phyloP scores from a whole-genome alignment of 805 yeast species.

The Suhomyces emberorum region DNA sequence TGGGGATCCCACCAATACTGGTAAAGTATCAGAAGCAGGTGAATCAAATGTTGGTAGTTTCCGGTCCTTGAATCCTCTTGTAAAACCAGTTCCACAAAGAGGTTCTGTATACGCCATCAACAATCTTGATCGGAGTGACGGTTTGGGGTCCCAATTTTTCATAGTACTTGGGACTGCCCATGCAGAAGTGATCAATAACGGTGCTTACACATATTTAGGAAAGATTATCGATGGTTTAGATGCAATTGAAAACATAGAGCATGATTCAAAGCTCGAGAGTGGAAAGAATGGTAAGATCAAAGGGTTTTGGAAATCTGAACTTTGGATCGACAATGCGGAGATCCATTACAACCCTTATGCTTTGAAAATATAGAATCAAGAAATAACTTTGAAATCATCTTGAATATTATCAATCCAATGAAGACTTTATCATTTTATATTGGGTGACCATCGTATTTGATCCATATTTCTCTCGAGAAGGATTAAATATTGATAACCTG shows the following conservation, averaged over 20 bases:
- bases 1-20: constrained; percentile 19
- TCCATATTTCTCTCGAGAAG: no score
- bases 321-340: constrained; percentile 13
- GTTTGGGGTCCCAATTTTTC: constrained; percentile 21
- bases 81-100: constrained; percentile 4
- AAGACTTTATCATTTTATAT: no score
- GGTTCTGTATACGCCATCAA: constrained; percentile 16
- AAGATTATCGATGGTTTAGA: constrained; percentile 16
- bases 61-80: no score
- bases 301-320: constrained; percentile 15
- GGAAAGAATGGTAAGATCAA: constrained; percentile 16
- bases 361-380: no score
- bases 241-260: constrained; percentile 14
- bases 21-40: constrained; percentile 11
- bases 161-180: constrained; percentile 13
- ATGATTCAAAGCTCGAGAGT: constrained; percentile 7
- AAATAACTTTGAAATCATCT: no score
- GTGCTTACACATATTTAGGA: constrained; percentile 15
- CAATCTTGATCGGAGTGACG: constrained; percentile 2
- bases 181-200: constrained; percentile 7
- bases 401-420: no score
- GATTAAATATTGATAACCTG: no score
- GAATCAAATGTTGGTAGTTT: no score
- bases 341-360: constrained; percentile 16
- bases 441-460: no score